These are phyloP conservation scores for Yamadazyma songkhlaensis DNA, from an alignment of 1,139 yeast genomes.

Conservation along the genomic window DNA sequence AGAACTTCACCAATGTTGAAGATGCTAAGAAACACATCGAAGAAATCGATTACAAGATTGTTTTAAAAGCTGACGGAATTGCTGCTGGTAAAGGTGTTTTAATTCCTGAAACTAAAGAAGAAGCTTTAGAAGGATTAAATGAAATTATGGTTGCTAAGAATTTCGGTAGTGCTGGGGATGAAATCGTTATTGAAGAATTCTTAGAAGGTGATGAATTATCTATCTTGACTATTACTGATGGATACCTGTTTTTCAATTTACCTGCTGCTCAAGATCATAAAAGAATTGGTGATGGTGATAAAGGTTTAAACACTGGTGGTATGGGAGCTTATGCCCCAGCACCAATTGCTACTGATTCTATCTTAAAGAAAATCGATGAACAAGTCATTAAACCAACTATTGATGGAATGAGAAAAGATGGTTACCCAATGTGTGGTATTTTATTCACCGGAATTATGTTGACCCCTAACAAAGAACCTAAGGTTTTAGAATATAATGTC, in stretches of 20 bases:
- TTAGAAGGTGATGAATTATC: constrained; percentile 97
- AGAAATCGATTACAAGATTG: constrained; percentile 70
- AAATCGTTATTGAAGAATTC: constrained; percentile 94
- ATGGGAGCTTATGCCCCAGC: constrained; percentile 99
- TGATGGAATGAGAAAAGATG: constrained; percentile 95
- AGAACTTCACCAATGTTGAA: constrained; percentile 74
- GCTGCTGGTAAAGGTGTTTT: constrained; percentile 99
- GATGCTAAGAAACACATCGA: constrained; percentile 71
- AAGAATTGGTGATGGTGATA: constrained; percentile 89
- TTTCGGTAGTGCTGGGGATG: constrained; percentile 94
- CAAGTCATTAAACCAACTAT: constrained; percentile 85
- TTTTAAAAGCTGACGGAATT: constrained; percentile 94
- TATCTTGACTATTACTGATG: constrained; percentile 89
- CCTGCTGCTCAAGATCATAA: constrained; percentile 99
- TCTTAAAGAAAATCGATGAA: constrained; percentile 67
- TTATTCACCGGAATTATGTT: constrained; percentile 97
- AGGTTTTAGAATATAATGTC: constrained; percentile 94
- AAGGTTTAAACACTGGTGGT: constrained; percentile 97
- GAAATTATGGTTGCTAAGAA: constrained; percentile 88
- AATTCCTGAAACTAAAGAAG: constrained; percentile 81
- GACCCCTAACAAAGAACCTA: constrained; percentile 75
- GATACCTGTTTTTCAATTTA: constrained; percentile 83
- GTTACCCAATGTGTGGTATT: constrained; percentile 93
- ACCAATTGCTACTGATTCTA: constrained; percentile 75
- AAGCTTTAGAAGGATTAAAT: constrained; percentile 80